Base-by-base conservation (phyloP, 2,329 filamentous ascomycete genomes). In the Fusarium protoensiforme region DNA sequence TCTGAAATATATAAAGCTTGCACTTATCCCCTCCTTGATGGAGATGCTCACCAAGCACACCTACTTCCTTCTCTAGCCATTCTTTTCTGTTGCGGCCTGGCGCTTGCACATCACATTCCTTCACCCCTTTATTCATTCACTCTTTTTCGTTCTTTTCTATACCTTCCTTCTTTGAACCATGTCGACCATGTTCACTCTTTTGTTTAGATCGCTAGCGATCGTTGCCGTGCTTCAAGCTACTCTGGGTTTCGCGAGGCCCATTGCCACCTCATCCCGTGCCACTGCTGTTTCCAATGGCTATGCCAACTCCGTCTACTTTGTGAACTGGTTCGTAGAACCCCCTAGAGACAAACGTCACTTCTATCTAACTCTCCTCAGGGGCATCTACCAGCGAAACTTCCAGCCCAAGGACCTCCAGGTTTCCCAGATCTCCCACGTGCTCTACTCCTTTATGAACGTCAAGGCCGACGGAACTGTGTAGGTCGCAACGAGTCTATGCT, bases 381-480 rank as follows among this genome's bases (percentile, higher is more conserved):
- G 67, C 11, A 72, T 64, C 11, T 63, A 74, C 20, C 56, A 53
- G 58, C 67, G 68, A 54, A 53, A 71, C 36, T 74, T 72, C 82
- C 53, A 89, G 24, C 68, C 71, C 36, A 68, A 72, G 53, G 57
- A 74, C 43, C 61, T 74, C 18, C 43, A 62, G 14, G 64, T 56
- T 29, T 65, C 71, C 20, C 88, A 94, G 71, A 84, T 97, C 60
- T 96, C 92, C 0, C 93, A 96, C 76, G 86, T 97, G 2, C 86
- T 97, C 3, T 97, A 90, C 78, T 88, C 94, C 3, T 98, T 98
- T 81, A 92, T 94, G 77, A 95, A 97, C 78, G 82, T 97, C 20
- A 85, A 86, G 10, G 80, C 88, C 1, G 89, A 92, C 61, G 95
- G 95, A 36, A 92, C 93, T 76, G 92, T 96, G 83, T 92, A 87